Evolutionary conservation across 2,329 filamentous ascomycete genomes (phyloP).

Genomic region (Pseudogymnoascus sp.): DNA sequence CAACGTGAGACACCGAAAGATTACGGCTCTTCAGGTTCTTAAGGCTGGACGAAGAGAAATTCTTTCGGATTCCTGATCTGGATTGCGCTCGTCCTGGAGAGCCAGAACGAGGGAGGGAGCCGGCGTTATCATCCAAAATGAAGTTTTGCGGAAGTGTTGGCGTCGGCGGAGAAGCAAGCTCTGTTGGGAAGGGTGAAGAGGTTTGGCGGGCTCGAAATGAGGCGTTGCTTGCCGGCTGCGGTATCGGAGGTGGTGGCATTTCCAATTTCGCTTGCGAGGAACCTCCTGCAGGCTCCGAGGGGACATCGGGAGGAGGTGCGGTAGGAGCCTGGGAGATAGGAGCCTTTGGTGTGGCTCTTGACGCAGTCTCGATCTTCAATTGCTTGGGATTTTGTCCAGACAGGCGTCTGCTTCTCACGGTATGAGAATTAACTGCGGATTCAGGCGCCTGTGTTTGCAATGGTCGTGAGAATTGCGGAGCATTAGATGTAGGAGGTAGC

Average conservation of each 20-base stretch:
- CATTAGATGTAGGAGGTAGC: conserved; percentile 38
- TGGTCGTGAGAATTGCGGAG: conserved; percentile 28
- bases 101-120: conserved; percentile 35
- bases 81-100: conserved; percentile 45
- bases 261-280: conserved; percentile 21
- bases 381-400: conserved; percentile 75
- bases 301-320: background rate
- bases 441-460: background rate
- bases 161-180: conserved; percentile 26
- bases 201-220: conserved; percentile 18
- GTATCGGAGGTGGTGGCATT: conserved; percentile 22
- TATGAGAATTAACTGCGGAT: conserved; percentile 27
- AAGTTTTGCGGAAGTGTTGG: conserved; percentile 25
- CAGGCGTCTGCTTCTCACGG: conserved; percentile 66
- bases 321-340: background rate
- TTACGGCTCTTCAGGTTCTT: conserved; percentile 66
- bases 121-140: conserved; percentile 31
- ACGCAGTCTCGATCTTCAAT: conserved; percentile 77
- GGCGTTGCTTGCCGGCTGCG: conserved; percentile 17
- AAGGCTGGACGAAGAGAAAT: conserved; percentile 61
- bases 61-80: conserved; percentile 46
- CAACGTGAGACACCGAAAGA: conserved; percentile 54
- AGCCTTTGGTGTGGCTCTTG: conserved; percentile 16
- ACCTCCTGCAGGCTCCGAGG: background rate
- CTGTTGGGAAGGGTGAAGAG: conserved; percentile 24